Evolutionary conservation across 2,329 filamentous ascomycete genomes (phyloP), one percentile per base, ranked within the genome.

Genomic region (Sporothrix pseudoabietina): DNA sequence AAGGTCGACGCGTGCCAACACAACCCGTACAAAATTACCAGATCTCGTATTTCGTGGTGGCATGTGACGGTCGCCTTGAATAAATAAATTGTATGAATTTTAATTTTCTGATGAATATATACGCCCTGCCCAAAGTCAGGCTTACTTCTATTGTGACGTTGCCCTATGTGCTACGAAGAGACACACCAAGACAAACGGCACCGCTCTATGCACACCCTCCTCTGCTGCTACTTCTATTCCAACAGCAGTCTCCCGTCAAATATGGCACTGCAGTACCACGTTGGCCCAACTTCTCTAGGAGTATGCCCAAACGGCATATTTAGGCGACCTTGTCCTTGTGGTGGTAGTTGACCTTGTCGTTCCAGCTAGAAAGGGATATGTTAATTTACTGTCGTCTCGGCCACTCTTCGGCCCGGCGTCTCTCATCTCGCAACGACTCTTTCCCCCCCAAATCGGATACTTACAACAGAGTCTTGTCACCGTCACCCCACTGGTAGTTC

Each of bases 401-500:
- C 8, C 59, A 41, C 59, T 35, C 35, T 35, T 35, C 7, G 14
- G 19, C 9, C 35, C 9, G 4, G 4, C 39, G 12, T 52, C 65
- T 35, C 65, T 7, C 19, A 26, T 26, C 26, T 26, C 26, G 26
- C 26, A 26, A 26, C 26, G 1, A 26, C 26, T 26, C 26, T 26
- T 2, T 2, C 26, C 26, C 7, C n/a, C 69, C 70, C 22, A 16
- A 12, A 2, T 6, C 0, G 7, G 19, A 22, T 6, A 77, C 77
- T 73, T 69, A 78, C 77, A 78, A 78, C 22, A 77, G 19, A 54
- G 77, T 78, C 92, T 98, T 96, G 86, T 99, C 96, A 81, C 96
- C 96, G 81, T 98, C 87, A 78, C 95, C 94, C 92, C 92, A 99
- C 80, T 89, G 90, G 88, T 85, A 99, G 89, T 97, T 98, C 91